Conservation (phyloP, 192 early-diverging fungal species). For the Coemansia pectinata region DNA sequence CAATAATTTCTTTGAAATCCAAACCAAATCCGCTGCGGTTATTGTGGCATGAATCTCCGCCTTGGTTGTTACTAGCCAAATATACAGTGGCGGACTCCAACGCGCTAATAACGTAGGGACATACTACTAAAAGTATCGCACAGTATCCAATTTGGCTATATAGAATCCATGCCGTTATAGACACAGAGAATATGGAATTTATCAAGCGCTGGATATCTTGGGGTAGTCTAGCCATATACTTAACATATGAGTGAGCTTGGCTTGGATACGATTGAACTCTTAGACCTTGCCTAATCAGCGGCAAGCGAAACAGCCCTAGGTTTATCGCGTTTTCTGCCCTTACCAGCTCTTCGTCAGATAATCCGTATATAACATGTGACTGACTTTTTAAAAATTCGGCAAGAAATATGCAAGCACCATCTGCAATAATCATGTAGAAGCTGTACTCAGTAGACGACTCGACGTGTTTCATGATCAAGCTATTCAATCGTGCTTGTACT, state of each 20-base stretch:
- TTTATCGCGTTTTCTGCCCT: background rate
- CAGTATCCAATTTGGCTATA: conserved; percentile 29
- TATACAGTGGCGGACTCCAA: background rate
- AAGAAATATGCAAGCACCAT: background rate
- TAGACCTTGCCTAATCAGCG: conserved; percentile 13
- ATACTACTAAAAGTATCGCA: conserved; percentile 14
- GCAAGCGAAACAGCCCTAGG: conserved; percentile 24
- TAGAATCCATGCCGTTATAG: conserved; percentile 7
- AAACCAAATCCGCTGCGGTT: background rate
- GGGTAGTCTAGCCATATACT: background rate
- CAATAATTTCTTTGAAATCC: conserved; percentile 11
- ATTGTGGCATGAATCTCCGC: background rate
- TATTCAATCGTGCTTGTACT: background rate
- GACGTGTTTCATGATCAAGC: conserved; percentile 18
- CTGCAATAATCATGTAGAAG: conserved; percentile 20
- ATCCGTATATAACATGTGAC: background rate
- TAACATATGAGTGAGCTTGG: background rate
- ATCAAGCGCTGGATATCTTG: background rate
- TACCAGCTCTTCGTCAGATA: background rate
- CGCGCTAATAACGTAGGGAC: conserved; percentile 7
- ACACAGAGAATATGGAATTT: background rate
- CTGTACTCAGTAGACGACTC: conserved; percentile 11
- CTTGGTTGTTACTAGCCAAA: background rate
- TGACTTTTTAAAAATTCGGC: conserved; percentile 12
- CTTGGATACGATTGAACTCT: background rate